Percentiles rank a stretch among this genome's conserved stretches.
These are phyloP conservation scores for Fragilariopsis cylindrus DNA, from an alignment of 108 stramenopile species.

Conservation along the genomic window DNA sequence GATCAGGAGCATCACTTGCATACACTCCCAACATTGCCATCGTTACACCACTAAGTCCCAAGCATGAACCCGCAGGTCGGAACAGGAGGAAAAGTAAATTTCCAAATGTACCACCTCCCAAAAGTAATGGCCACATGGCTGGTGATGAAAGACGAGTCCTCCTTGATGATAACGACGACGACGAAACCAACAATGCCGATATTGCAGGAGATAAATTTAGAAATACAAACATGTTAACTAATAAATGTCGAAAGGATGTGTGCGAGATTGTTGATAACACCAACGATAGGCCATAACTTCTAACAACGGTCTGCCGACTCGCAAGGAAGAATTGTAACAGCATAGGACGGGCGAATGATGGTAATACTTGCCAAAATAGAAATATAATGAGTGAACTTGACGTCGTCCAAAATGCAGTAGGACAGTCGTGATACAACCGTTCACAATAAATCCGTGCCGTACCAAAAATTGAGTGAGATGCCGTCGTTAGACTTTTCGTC, in stretches of 20 bases:
- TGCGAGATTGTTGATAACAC: conserved; percentile 67
- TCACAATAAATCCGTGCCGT: conserved; percentile 6
- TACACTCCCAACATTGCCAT: conserved; percentile 61
- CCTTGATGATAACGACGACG: conserved; percentile 18
- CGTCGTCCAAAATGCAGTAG: conserved; percentile 25
- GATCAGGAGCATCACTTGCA: conserved; percentile 48
- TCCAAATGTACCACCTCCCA: conserved; percentile 46
- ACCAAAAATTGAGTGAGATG: background rate
- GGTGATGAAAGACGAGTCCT: conserved; percentile 21
- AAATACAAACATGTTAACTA: conserved; percentile 58
- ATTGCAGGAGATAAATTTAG: conserved; percentile 51
- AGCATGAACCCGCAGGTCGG: conserved; percentile 38
- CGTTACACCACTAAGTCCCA: conserved; percentile 75
- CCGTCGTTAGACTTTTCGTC: background rate
- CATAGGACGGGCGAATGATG: conserved; percentile 18
- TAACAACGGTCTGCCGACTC: conserved; percentile 42
- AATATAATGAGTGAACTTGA: conserved; percentile 38
- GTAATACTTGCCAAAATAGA: conserved; percentile 57
- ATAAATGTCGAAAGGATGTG: conserved; percentile 52
- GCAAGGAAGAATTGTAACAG: conserved; percentile 57
- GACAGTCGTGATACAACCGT: conserved; percentile 14
- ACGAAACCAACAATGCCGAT: background rate
- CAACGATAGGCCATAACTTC: conserved; percentile 40
- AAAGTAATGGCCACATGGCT: conserved; percentile 54
- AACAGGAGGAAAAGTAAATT: conserved; percentile 38